A percentile compares a stretch with the other conserved stretches of the same genome.
Evolutionary conservation across 495 filamentous ascomycete species (phyloP).

Genomic region (Penicillium maclennaniae): DNA sequence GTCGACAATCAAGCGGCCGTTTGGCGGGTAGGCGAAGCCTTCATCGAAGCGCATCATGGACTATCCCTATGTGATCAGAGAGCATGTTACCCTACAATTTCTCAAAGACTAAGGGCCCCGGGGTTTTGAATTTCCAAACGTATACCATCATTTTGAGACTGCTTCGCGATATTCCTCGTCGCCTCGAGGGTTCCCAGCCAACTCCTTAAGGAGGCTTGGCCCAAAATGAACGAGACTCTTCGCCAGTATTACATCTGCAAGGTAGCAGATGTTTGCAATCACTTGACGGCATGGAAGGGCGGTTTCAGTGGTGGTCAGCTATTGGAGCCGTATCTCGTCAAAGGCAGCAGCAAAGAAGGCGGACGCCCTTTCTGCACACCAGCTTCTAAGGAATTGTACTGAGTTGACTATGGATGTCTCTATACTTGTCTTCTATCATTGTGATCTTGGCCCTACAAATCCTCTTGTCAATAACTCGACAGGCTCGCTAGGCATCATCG

Average conservation of each 20-base stretch:
- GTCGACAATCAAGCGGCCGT: slow-evolving; percentile 15
- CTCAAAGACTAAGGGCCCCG: slow-evolving; percentile 4
- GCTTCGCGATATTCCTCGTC: slow-evolving; percentile 7
- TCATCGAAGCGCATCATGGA: slow-evolving; percentile 11
- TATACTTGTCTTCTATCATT: slow-evolving; percentile 31
- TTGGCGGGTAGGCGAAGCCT: slow-evolving; percentile 8
- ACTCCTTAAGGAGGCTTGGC: slow-evolving; percentile 10
- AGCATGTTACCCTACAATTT: slow-evolving; percentile 10
- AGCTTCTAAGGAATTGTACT: slow-evolving; percentile 7
- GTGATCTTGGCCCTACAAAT: slow-evolving; percentile 32
- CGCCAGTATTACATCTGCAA: slow-evolving; percentile 8
- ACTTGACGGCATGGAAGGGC: slow-evolving; percentile 2
- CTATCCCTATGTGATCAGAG: slow-evolving; percentile 6
- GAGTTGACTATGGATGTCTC: slow-evolving; percentile 29
- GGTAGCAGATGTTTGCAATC: slow-evolving; percentile 8
- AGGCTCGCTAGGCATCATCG: slow-evolving; percentile 29
- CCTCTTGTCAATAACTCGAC: slow-evolving; percentile 24
- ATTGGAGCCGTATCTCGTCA: slow-evolving; percentile 4
- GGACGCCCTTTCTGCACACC: slow-evolving; percentile 5
- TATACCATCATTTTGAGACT: slow-evolving; percentile 6
- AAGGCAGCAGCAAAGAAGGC: slow-evolving; percentile 1
- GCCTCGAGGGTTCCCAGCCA: slow-evolving; percentile 7
- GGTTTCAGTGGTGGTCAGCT: slow-evolving; percentile 5
- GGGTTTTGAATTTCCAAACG: slow-evolving; percentile 1
- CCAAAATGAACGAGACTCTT: slow-evolving; percentile 8